Base-by-base conservation (phyloP, 2,329 filamentous ascomycete species). In the Coniella vitis region DNA sequence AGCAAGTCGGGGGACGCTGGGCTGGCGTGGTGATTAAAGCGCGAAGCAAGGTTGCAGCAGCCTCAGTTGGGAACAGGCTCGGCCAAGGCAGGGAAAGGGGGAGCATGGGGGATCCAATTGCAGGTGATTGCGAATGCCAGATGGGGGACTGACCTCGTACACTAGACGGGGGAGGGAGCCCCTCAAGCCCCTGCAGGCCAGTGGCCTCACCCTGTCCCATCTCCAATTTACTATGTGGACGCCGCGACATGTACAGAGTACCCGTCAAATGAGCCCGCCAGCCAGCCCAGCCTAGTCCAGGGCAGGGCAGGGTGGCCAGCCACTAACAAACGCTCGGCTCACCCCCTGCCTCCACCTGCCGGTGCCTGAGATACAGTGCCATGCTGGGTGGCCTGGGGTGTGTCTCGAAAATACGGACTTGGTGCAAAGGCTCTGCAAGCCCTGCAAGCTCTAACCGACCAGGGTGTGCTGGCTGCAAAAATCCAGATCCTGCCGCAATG, bases 101-200 rank as follows among this genome's bases (percentile, higher is more conserved):
- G 8, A 38, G 43, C 36, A 44, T 37, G 42, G 42, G 32, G 42
- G 10, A 31, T 25, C 38, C 38, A 31, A 31, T 16, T 19, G 40
- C 40, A 42, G 25, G 40, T 42, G 40, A 42, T 38, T 47, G 49
- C 34, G 45, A 17, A 36, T 34, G 32, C 36, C 42, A 44, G 44
- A 46, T 48, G 38, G 49, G 46, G 45, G 41, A 38, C 45, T 49
- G 48, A 42, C 21, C 41, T 44, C 42, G 45, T 41, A 31, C n/a
- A n/a, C 38, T 41, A 38, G 47, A 45, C 21, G 21, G 42, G 47
- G 40, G 37, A 42, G 25, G 25, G n/a, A n/a, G n/a, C n/a, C n/a
- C 25, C 25, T 29, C 25, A 29, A 10, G 25, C 25, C 25, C 5
- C 5, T 29, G 25, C 25, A 29, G 25, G 25, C 25, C 29, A 38